These are phyloP conservation scores for Globisporangium paddicum DNA, from an alignment of 352 stramenopile genomes.

Conservation along the genomic window DNA sequence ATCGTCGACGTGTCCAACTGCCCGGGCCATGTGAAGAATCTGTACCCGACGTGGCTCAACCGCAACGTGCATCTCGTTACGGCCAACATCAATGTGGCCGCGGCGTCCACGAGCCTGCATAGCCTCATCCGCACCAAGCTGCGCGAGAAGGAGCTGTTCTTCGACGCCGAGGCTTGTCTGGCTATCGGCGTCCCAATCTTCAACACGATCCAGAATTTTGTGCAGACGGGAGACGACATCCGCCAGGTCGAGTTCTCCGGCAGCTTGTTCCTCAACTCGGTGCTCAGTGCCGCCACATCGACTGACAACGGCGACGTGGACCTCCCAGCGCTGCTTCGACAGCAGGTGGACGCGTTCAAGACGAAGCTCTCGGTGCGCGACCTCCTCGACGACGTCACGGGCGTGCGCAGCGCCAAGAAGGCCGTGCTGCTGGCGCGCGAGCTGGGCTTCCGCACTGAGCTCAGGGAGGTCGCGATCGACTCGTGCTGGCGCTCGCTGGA, in stretches of 20 bases:
- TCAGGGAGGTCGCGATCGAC: conserved; percentile 60
- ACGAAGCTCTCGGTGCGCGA: conserved; percentile 50
- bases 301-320: conserved; percentile 26
- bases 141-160: conserved; percentile 84
- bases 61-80: conserved; percentile 92
- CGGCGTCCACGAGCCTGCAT: conserved; percentile 65
- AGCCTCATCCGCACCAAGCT: conserved; percentile 64
- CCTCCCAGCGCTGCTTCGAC: conserved; percentile 61
- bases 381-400: conserved; percentile 92
- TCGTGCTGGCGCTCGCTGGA: conserved; percentile 36
- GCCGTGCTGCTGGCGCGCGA: conserved; percentile 92
- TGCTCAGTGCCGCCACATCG: conserved; percentile 48
- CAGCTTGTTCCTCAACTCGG: conserved; percentile 81
- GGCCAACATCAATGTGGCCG: conserved; percentile 89
- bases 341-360: conserved; percentile 53
- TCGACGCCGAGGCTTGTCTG: conserved; percentile 80
- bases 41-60: conserved; percentile 89
- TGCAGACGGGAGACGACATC: conserved; percentile 91
- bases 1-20: conserved; percentile 94
- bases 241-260: conserved; percentile 88
- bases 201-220: conserved; percentile 90
- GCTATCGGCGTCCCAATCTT: conserved; percentile 90
- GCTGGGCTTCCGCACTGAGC: conserved; percentile 81
- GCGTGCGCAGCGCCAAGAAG: conserved; percentile 86
- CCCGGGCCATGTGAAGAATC: conserved; percentile 59